Evolutionary conservation across 108 stramenopile species (phyloP).

Genomic region (Cyclotella sp.): DNA sequence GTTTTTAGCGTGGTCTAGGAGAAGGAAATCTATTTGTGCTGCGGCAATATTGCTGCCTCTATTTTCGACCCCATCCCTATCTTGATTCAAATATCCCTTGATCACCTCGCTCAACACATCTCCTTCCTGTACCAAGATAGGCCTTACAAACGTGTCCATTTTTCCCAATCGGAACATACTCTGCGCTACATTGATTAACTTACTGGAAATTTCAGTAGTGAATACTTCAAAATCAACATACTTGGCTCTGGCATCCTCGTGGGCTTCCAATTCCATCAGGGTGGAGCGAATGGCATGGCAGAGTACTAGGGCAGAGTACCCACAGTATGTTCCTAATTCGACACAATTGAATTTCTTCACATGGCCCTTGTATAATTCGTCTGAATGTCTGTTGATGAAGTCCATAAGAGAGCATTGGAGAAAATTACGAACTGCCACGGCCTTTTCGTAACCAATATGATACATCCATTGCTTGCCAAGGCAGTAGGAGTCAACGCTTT

Average conservation of each 20-base stretch:
- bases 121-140: slow-evolving; percentile 34
- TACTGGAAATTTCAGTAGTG: slow-evolving; percentile 40
- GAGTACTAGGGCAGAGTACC: slow-evolving; percentile 77
- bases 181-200: slow-evolving; percentile 38
- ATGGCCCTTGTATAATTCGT: neutral
- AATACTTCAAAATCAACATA: slow-evolving; percentile 35
- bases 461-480: slow-evolving; percentile 90
- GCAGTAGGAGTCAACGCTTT: slow-evolving; percentile 78
- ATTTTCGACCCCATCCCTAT: neutral
- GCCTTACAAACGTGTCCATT: slow-evolving; percentile 41
- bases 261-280: neutral
- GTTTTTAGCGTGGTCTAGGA: slow-evolving; percentile 90
- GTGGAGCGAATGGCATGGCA: slow-evolving; percentile 34
- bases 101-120: slow-evolving; percentile 7
- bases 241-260: slow-evolving; percentile 3
- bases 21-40: slow-evolving; percentile 68
- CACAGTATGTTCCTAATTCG: slow-evolving; percentile 91
- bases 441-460: slow-evolving; percentile 88
- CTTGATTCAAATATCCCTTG: slow-evolving; percentile 6
- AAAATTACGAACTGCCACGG: slow-evolving; percentile 48
- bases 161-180: slow-evolving; percentile 38
- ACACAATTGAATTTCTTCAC: slow-evolving; percentile 53
- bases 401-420: slow-evolving; percentile 22
- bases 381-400: slow-evolving; percentile 14
- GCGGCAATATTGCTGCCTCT: neutral